These are phyloP conservation scores for Ceratocystis smalleyi DNA, from an alignment of 2,329 filamentous ascomycete genomes.

Conservation along the genomic window DNA sequence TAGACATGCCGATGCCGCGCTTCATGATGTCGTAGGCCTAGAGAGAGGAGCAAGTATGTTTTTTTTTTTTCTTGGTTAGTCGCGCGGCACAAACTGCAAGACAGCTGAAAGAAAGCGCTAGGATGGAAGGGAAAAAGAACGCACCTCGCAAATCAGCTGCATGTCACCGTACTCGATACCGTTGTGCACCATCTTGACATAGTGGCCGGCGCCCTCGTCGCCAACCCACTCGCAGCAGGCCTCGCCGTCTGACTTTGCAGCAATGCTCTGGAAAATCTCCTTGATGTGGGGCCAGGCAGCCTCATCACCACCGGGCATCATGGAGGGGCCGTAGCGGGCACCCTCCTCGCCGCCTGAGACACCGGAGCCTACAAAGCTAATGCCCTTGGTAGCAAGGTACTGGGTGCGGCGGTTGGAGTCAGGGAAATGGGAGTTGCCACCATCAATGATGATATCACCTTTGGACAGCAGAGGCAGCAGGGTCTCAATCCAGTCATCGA, in stretches of 20 bases:
- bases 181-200: conserved; percentile 99
- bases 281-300: conserved; percentile 97
- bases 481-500: conserved; percentile 97
- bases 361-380: conserved; percentile 91
- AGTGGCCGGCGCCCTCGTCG: conserved; percentile 98
- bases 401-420: conserved; percentile 94
- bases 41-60: not conserved
- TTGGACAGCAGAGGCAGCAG: conserved; percentile 68
- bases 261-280: conserved; percentile 95
- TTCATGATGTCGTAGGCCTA: conserved; percentile 99
- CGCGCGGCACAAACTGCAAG: no score
- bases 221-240: conserved; percentile 99
- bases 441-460: conserved; percentile 98
- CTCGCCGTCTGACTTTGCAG: conserved; percentile 94
- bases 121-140: not conserved
- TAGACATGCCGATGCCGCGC: conserved; percentile 74
- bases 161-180: conserved; percentile 99
- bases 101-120: not conserved
- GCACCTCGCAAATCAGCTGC: conserved; percentile 97
- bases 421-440: conserved; percentile 98
- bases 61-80: no score
- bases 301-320: conserved; percentile 99
- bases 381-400: conserved; percentile 74
- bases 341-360: conserved; percentile 99
- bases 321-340: conserved; percentile 87